These are phyloP conservation scores for Aspergillus bertholletiae DNA, from an alignment of 495 filamentous ascomycete species.

Conservation along the genomic window DNA sequence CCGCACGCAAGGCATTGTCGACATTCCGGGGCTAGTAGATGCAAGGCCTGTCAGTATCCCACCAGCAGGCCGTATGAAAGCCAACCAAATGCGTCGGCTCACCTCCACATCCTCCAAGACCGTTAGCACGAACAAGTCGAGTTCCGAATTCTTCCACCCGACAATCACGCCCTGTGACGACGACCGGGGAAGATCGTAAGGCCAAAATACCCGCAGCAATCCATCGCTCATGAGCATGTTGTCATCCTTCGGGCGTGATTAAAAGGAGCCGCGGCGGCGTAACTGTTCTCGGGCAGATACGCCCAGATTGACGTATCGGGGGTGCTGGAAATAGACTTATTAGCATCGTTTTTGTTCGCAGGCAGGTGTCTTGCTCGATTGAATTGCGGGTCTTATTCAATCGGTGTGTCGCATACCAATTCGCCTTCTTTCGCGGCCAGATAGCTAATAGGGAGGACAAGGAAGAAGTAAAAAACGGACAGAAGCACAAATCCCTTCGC, in stretches of 20 bases:
- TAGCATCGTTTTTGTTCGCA: constrained; percentile 4
- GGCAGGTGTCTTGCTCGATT: background rate
- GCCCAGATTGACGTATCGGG: constrained; percentile 72
- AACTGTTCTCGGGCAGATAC: constrained; percentile 96
- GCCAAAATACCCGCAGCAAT: constrained; percentile 97
- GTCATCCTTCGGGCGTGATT: constrained; percentile 65
- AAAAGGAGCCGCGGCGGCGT: constrained; percentile 92
- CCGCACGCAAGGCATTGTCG: constrained; percentile 80
- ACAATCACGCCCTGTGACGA: constrained; percentile 79
- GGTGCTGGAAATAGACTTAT: constrained; percentile 58
- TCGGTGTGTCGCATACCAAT: constrained; percentile 46
- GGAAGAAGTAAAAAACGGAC: constrained; percentile 71
- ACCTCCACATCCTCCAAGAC: constrained; percentile 92
- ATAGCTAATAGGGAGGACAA: constrained; percentile 69
- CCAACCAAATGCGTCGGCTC: constrained; percentile 5
- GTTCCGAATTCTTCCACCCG: constrained; percentile 89
- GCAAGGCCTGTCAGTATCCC: constrained; percentile 2
- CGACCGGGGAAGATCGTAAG: constrained; percentile 73
- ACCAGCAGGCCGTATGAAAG: background rate
- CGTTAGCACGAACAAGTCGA: constrained; percentile 86
- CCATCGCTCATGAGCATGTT: constrained; percentile 79
- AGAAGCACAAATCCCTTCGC: constrained; percentile 72
- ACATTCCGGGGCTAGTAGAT: constrained; percentile 62
- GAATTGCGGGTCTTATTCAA: background rate
- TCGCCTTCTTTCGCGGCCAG: constrained; percentile 66